Evolutionary conservation across 371 early-diverging fungal species (phyloP), one percentile per base, ranked within the genome.

Genomic region (Capillidium rhysosporum): DNA sequence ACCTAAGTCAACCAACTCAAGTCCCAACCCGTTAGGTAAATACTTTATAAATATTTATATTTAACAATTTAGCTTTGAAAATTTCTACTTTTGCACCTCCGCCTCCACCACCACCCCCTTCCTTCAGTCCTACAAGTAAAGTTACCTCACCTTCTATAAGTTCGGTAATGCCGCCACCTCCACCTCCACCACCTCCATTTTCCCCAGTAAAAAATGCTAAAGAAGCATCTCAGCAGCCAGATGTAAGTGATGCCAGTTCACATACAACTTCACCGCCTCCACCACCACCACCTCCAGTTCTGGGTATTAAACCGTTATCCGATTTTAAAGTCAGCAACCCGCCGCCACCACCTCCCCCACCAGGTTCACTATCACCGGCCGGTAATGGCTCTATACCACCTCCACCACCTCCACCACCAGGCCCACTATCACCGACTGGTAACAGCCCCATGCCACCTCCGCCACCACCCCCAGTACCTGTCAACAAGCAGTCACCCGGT

Each of bases 11-110:
- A 12, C 12, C 7, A 34, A 12, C 34, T 34, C 34, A 4, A 34
- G 34, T 34, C 45, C 41, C 12, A 16, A 41, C 14, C 8, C 56
- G 38, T 20, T 43, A 26, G 8, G 46, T 34, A 25, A 44, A 23
- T 30, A 30, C 12, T 30, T 34, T 40, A 29, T 44, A 7, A 43
- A 23, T 34, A 34, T 26, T 21, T 24, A 24, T 14, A n/a, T n/a
- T n/a, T n/a, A 1, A 29, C n/a, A 28, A 10, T 29, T 30, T n/a
- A 16, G 14, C 25, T 44, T 29, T 56, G 16, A 56, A 46, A 21
- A 23, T 38, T 9, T 62, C 67, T 1, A 62, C 67, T 0, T 63
- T 63, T 24, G 61, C 69, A 5, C 64, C 66, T 30, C 62, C 62
- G 0, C 59, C 52, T n/a, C 53, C 41, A 29, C 55, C 57, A 55